Conservation (phyloP, 2,329 filamentous ascomycete species). For the Hypoxylon sp. region DNA sequence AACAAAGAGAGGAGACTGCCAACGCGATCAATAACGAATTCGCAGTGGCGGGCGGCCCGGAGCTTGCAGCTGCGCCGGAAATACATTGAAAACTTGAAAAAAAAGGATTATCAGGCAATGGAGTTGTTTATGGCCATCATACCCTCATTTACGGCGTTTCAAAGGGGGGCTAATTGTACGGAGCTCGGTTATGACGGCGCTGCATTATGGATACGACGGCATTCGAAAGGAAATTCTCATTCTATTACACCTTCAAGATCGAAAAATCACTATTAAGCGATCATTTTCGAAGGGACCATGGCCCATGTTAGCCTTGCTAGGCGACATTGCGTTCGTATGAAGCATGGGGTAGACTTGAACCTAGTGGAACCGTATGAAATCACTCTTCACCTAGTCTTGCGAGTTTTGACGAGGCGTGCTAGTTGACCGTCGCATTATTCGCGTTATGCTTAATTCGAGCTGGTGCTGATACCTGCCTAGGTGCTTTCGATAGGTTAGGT, state of each 20-base stretch:
- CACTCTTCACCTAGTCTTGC: background rate
- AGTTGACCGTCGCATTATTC: background rate
- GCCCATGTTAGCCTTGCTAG: slow-evolving; percentile 4
- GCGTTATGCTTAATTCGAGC: background rate
- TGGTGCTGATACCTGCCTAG: background rate
- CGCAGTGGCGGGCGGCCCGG: slow-evolving; percentile 64
- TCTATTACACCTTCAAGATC: slow-evolving; percentile 20
- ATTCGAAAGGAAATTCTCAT: slow-evolving; percentile 12
- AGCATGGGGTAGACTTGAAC: slow-evolving; percentile 5
- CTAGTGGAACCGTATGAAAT: slow-evolving; percentile 7
- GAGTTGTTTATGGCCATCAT: slow-evolving; percentile 32
- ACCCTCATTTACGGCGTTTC: slow-evolving; percentile 46
- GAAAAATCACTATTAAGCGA: background rate
- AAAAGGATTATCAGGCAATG: background rate
- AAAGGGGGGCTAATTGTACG: slow-evolving; percentile 29
- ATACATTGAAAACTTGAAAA: slow-evolving; percentile 43
- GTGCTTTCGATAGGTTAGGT: background rate
- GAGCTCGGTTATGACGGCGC: slow-evolving; percentile 24
- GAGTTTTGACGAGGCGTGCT: background rate
- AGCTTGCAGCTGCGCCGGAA: slow-evolving; percentile 67
- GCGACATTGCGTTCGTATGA: background rate
- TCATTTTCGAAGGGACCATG: background rate
- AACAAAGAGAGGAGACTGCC: slow-evolving; percentile 59
- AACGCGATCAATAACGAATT: slow-evolving; percentile 72
- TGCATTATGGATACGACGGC: slow-evolving; percentile 28